phyloP scores from a whole-genome alignment of 345 rosid species.

The Moricandia arvensis region DNA sequence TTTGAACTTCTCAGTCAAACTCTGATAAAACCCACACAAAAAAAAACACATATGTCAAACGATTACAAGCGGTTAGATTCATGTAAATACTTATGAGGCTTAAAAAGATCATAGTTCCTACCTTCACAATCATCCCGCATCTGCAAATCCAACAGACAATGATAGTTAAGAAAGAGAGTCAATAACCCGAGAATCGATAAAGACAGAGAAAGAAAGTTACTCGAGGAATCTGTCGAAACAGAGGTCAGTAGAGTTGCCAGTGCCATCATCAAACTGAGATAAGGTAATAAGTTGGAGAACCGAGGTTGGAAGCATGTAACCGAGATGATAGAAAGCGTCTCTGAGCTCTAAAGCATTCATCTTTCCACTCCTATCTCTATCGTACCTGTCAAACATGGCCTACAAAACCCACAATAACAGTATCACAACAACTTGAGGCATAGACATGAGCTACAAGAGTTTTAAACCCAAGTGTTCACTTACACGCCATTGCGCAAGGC shows the following conservation, averaged over 20 bases:
- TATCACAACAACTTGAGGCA: background rate
- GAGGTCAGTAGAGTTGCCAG: conserved; percentile 48
- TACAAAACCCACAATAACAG: conserved; percentile 20
- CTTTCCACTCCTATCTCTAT: conserved; percentile 64
- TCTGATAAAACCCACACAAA: conserved; percentile 40
- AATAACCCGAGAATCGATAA: background rate
- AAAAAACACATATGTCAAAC: background rate
- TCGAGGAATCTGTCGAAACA: conserved; percentile 62
- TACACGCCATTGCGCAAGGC: conserved; percentile 72
- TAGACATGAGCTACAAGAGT: background rate
- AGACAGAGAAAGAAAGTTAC: conserved; percentile 41
- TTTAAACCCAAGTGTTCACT: conserved; percentile 25
- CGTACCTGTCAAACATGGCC: conserved; percentile 63
- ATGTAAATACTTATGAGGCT: background rate
- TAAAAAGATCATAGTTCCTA: conserved; percentile 30
- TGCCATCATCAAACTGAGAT: conserved; percentile 53
- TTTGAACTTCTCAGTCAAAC: conserved; percentile 68
- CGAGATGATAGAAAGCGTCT: conserved; percentile 61
- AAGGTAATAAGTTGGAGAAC: conserved; percentile 54
- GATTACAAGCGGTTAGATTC: too few species aligned
- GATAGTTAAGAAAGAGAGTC: background rate
- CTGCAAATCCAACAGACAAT: conserved; percentile 42
- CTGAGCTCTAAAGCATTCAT: conserved; percentile 54
- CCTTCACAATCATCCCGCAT: conserved; percentile 77
- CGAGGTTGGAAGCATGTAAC: conserved; percentile 60